Base-by-base conservation (phyloP, 495 filamentous ascomycete species). In the Hypoxylon crocopeplum region DNA sequence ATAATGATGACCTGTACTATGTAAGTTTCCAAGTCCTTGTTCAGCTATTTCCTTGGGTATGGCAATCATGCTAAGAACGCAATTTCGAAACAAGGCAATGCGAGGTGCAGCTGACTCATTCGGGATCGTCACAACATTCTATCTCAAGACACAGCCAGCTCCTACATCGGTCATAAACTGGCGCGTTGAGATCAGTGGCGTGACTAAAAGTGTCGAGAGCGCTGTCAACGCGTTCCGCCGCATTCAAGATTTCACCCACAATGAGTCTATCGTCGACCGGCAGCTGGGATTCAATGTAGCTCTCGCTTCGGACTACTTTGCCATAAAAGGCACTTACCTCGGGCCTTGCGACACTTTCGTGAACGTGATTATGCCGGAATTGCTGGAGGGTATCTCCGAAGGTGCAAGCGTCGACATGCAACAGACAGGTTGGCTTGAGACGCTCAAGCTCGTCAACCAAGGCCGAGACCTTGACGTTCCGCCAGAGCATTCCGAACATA, bases 21-120 rank as follows among this genome's bases (percentile, higher is more conserved):
- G 77, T 78, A 52, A 61, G 72, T 46, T 27, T 30, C 40, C 2
- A n/a, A 3, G 1, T 8, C 3, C 8, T 47, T n/a, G 10, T 1
- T 32, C n/a, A 21, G 7, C 8, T 7, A 11, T 29, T 15, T 20
- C 19, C 8, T 22, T 25, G 10, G 19, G 15, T 16, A 5, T 1
- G 7, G 7, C 7, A 32, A 46, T 47, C 5, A 13, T 30, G 25
- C 57, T 70, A 42, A 64, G 37, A 2, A 0, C 48, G 0, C 17
- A 32, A 49, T 41, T 41, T 47, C 12, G 45, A 5, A 54, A 49
- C 29, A 59, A 76, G 73, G 80, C 79, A 16, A 62, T 86, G 37
- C 79, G 81, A 54, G 84, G 84, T 21, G 85, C 84, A 3, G 83
- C 75, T n/a, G 80, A 82, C 25, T 81, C 79, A 2, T 84, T 86